Evolutionary conservation across 2,329 filamentous ascomycete species (phyloP), one percentile per base, ranked within the genome.

Genomic region (Exophiala sp.): DNA sequence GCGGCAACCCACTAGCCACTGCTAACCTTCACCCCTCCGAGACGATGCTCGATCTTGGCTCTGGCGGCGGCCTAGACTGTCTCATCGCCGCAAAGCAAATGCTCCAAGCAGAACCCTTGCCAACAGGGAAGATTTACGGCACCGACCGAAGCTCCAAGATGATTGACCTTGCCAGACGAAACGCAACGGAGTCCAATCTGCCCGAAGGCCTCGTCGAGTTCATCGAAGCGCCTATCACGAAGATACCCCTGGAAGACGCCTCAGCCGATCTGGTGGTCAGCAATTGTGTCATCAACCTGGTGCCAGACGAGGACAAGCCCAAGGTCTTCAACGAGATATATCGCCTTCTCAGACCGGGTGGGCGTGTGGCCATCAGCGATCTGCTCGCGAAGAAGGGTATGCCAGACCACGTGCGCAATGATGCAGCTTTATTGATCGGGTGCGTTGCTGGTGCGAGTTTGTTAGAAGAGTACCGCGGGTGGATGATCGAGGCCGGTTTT

Each of bases 261-360:
- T 75, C 64, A 12, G 78, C 74, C 14, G 74, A 84, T 66, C 79
- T 78, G 61, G 76, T 86, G 52, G 83, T 85, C 58, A 81, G 77
- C 58, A 87, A 86, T 67, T 87, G 83, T 55, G 81, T 84, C 21
- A 69, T 85, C 55, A 85, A 84, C 59, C 77, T 84, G 0, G 78
- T 84, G 1, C 80, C 80, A 0, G 64, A 68, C 7, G 52, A 57
- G 0, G 78, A 85, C 8, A 85, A 84, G 63, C 72, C 69, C 5
- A 55, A 70, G 0, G 81, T 77, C 0, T 86, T 86, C 57, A 61
- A 67, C 0, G 83, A 86, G 65, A 83, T 85, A 62, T 72, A 72
- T 52, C 76, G 83, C 1, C 58, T 86, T 0, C 70, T 86, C 1
- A 82, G 78, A 59, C 74, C 78, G 0, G 78, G 80, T 3, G 83